These are phyloP conservation scores for Pezicula neosporulosa DNA, from an alignment of 2,329 filamentous ascomycete species.

Conservation along the genomic window DNA sequence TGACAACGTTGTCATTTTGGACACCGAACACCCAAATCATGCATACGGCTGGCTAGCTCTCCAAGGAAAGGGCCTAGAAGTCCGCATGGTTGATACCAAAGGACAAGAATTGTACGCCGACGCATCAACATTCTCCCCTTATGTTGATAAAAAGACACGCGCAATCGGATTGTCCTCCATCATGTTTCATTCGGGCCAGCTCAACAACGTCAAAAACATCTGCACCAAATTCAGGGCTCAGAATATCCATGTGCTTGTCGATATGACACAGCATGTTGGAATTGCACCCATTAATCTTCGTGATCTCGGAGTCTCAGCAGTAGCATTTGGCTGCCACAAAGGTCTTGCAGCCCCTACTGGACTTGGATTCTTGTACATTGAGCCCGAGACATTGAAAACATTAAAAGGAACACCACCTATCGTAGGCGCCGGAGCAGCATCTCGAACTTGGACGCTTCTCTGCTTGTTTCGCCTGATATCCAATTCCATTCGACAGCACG, in stretches of 20 bases:
- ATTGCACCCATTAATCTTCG: slow-evolving; percentile 26
- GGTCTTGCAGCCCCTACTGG: slow-evolving; percentile 29
- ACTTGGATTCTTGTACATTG: slow-evolving; percentile 27
- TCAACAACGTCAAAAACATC: slow-evolving; percentile 27
- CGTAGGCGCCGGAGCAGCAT: slow-evolving; percentile 24
- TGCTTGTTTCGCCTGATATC: slow-evolving; percentile 16
- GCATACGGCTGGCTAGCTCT: slow-evolving; percentile 28
- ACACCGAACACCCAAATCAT: slow-evolving; percentile 31
- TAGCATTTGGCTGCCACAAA: slow-evolving; percentile 31
- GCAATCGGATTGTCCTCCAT: slow-evolving; percentile 30
- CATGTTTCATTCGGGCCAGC: slow-evolving; percentile 31
- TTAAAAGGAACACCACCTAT: slow-evolving; percentile 24
- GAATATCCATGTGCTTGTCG: slow-evolving; percentile 29
- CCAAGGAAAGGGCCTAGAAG: slow-evolving; percentile 23
- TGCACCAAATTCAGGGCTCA: slow-evolving; percentile 20
- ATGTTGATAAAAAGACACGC: slow-evolving; percentile 26
- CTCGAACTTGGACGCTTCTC: slow-evolving; percentile 12
- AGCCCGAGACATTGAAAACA: slow-evolving; percentile 16
- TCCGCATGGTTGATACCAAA: slow-evolving; percentile 22
- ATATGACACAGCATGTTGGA: slow-evolving; percentile 31
- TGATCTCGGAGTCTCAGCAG: slow-evolving; percentile 24
- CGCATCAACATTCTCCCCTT: slow-evolving; percentile 25
- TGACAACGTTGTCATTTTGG: slow-evolving; percentile 30
- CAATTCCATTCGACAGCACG: slow-evolving; percentile 20
- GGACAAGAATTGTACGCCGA: slow-evolving; percentile 7